Evolutionary conservation across 2,329 filamentous ascomycete genomes (phyloP), one percentile per base, ranked within the genome.

Genomic region (Plenodomus lindquistii): DNA sequence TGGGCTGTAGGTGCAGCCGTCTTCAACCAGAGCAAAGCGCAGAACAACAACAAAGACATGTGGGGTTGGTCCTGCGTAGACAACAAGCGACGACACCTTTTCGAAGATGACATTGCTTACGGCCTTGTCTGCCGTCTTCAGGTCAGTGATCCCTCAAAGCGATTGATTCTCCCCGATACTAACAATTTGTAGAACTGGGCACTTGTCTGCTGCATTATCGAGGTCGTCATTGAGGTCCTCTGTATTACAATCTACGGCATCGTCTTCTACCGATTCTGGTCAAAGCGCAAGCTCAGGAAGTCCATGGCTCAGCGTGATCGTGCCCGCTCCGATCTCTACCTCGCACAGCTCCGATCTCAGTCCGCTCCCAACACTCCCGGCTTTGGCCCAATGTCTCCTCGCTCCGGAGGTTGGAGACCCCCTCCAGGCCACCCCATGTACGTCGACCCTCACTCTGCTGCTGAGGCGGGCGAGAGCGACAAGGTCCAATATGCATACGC

Each of bases 61-160:
- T 99, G 94, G 94, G 92, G 93, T 50, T 99, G 94, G 94, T 85
- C 91, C n/a, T 99, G 94, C 73, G 87, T 92, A 48, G 83, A 96
- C 65, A 97, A 97, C 73, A 85, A 86, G 57, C 86, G 93, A 52
- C 78, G 86, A 46, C 75, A 91, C 42, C 77, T 96, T 44, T 97
- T 93, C 72, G 70, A 84, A 53, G 79, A 92, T 47, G 86, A 94
- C 64, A 83, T 99, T 62, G 81, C 94, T 75, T 99, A 97, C 75
- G 85, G 85, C 20, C 86, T 99, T 42, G 82, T 97, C 59, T 99
- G 94, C 79, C 88, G 93, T 64, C 84, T 99, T 65, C 86, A 89
- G 79, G 86, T 88, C 77, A 74, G 81, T n/a, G n/a, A n/a, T n/a
- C n/a, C n/a, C n/a, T n/a, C 62, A 20, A 21, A 27, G 18, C 40